These are phyloP conservation scores for Coprinopsis strossmayeri DNA, from an alignment of 768 basidiomycete genomes.

Conservation along the genomic window DNA sequence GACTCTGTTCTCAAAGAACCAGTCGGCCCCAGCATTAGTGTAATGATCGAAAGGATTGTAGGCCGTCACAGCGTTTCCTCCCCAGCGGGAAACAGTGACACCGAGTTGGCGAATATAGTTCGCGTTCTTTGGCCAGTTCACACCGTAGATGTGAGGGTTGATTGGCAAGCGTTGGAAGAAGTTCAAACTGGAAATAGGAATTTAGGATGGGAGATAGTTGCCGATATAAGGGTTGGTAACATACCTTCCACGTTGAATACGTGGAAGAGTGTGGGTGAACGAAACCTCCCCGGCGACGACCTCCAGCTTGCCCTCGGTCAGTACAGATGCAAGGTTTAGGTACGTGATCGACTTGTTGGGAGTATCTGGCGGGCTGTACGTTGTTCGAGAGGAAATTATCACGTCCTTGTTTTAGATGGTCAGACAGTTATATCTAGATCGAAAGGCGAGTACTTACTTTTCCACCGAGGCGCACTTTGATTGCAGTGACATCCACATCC, in stretches of 20 bases:
- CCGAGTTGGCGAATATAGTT: conserved; percentile 42
- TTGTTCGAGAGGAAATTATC: conserved; percentile 26
- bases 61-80: conserved; percentile 48
- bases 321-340: conserved; percentile 31
- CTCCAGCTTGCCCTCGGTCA: conserved; percentile 34
- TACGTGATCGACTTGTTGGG: conserved; percentile 44
- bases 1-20: conserved; percentile 51
- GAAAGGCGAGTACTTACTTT: conserved; percentile 21
- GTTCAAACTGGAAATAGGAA: neutral
- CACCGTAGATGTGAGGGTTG: conserved; percentile 43
- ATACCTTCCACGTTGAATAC: conserved; percentile 27
- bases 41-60: conserved; percentile 46
- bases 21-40: conserved; percentile 48
- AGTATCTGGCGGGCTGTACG: conserved; percentile 38
- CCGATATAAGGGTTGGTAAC: neutral
- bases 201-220: neutral
- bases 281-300: conserved; percentile 34
- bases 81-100: conserved; percentile 46
- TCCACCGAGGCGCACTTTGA: conserved; percentile 32
- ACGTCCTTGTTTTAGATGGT: too few relatives aligned
- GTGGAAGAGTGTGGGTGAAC: conserved; percentile 37
- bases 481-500: conserved; percentile 32
- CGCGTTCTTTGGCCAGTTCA: conserved; percentile 46
- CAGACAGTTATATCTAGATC: neutral
- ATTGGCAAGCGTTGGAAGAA: conserved; percentile 36